Base-by-base conservation (phyloP, 306 rosid genomes). In the Glycine soja region DNA sequence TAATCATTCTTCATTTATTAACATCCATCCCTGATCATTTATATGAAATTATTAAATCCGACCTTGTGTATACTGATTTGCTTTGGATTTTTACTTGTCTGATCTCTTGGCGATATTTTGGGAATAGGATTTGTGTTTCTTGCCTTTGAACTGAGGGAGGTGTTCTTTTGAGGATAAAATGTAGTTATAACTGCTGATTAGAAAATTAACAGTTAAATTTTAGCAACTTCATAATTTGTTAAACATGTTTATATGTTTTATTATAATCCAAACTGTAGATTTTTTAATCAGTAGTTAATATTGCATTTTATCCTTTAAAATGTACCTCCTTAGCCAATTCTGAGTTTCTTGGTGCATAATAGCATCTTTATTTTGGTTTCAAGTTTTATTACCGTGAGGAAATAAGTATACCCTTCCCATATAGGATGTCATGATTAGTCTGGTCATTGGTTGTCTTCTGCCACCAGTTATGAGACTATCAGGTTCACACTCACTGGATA, bases 21-120 rank as follows among this genome's bases (percentile, higher is more conserved):
- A 50, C 57, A 63, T 71, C 56, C 34, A 59, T 16, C 50, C 24
- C 67, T 62, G 58, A 62, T 53, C 38, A 80, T 57, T 70, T 8
- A 78, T 40, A 66, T 78, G 62, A 78, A 78, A 67, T 72, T 79
- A 30, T 58, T 6, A 13, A 40, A 51, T 80, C 45, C 51, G 48
- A 63, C 18, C 10, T 8, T 50, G 3, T 48, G 15, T 8, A 2
- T 52, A 8, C 42, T 48, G 50, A n/a, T 47, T 10, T 50, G 40
- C 18, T 34, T 76, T 34, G 73, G 12, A 50, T 75, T 19, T 24
- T 0, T 8, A 24, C 24, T 13, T 61, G 45, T 19, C 38, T 45
- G 48, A 40, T 10, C 53, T 73, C 34, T 38, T 73, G 0, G 42
- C 30, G 32, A 6, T 43, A 59, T 43, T 52, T 57, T 30, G 38